These are phyloP conservation scores for Zizania palustris DNA, from an alignment of 202 grass and related monocot genomes.

Conservation along the genomic window DNA sequence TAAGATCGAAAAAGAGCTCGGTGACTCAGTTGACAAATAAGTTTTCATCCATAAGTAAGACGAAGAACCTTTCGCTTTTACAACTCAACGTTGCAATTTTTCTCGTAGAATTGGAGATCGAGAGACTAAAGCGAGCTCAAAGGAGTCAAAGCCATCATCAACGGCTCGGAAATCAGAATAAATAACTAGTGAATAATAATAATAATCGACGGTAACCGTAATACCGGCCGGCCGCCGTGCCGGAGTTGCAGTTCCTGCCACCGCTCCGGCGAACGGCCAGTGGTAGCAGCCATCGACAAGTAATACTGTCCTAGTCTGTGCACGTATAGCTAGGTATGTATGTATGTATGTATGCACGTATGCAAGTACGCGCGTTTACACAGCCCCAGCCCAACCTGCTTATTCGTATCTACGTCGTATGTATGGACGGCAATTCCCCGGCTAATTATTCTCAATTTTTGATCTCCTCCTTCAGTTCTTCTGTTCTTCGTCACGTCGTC, in stretches of 20 bases:
- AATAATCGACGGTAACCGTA: background rate
- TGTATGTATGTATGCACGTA: background rate
- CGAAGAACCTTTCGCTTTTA: background rate
- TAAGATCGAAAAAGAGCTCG: too few relatives aligned
- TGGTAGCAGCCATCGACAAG: slow-evolving; percentile 34
- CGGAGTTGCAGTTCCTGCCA: slow-evolving; percentile 63
- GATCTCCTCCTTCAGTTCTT: background rate
- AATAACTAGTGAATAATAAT: slow-evolving; percentile 1
- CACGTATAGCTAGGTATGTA: background rate
- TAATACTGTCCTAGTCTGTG: slow-evolving; percentile 7
- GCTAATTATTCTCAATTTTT: slow-evolving; percentile 57
- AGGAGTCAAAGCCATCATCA: slow-evolving; percentile 34
- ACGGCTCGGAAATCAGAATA: background rate
- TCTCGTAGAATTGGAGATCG: background rate
- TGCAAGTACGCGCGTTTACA: too few relatives aligned
- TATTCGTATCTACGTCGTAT: slow-evolving; percentile 43
- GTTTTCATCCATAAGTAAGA: too few relatives aligned
- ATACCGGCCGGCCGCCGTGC: background rate
- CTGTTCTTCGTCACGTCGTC: slow-evolving; percentile 42
- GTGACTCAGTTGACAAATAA: too few relatives aligned
- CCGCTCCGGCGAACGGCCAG: slow-evolving; percentile 36
- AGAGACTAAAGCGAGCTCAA: background rate
- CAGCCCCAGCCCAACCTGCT: background rate
- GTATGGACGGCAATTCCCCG: slow-evolving; percentile 1
- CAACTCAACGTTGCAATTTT: slow-evolving; percentile 10